Conservation (phyloP, 176 grass and related monocot genomes). For the Carex littledalei region DNA sequence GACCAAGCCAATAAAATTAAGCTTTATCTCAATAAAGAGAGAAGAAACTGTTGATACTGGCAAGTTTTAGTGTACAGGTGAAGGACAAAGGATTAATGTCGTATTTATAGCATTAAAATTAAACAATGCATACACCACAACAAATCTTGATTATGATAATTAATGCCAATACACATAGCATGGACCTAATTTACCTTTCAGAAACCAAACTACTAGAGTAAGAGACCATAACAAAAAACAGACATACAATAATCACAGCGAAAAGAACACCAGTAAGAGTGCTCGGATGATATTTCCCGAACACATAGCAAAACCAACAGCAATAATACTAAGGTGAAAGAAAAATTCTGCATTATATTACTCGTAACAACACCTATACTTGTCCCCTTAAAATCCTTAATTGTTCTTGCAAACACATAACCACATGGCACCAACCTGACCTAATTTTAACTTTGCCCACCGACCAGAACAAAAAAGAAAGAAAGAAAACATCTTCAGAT, state of each 20-base stretch:
- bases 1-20: not conserved
- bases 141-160: not conserved
- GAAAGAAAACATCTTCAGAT: not conserved
- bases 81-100: not conserved
- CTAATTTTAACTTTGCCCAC: not conserved
- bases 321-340: not conserved
- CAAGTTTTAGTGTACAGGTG: not conserved
- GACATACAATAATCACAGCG: not conserved
- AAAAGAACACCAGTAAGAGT: not conserved
- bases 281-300: not conserved
- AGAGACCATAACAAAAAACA: not conserved
- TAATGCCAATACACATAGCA: not conserved
- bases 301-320: not conserved
- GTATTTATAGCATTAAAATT: not conserved
- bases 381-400: not conserved
- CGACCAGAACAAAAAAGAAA: not conserved
- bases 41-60: not conserved
- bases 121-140: not conserved
- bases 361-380: not conserved
- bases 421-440: not conserved
- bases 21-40: not conserved
- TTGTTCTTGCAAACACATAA: not conserved
- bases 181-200: not conserved
- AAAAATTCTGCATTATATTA: constrained; percentile 15
- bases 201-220: not conserved